Base-by-base conservation (phyloP, 805 yeast genomes). In the Peterozyma toletana region DNA sequence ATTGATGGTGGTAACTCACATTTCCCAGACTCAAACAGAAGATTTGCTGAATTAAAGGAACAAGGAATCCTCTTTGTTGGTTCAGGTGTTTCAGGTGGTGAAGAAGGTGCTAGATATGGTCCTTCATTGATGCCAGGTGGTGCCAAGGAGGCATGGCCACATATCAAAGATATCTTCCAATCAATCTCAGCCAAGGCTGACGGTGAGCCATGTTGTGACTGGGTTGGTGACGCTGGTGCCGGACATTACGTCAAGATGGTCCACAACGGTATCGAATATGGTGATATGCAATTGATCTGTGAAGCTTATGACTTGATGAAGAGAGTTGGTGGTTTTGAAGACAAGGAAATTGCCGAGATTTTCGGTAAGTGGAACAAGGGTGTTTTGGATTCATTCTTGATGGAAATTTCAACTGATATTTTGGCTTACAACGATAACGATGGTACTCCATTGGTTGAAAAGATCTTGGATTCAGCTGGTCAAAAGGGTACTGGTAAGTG, bases 71-170 rank as follows among this genome's bases (percentile, higher is more conserved):
- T 79, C 53, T 93, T 88, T 57, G 98, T 91, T 52, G 99, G 99
- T 62, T 90, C 96, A 50, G 99, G 99, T 85, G 98, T 93, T 53
- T 91, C 98, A 57, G 99, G 99, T 71, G 99, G 99, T 77, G 99
- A 91, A 74, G 99, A 91, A 69, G 99, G 99, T 78, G 99, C 99
- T 59, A 87, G 99, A 73, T 79, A 86, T 70, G 99, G 99, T 62
- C 99, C 99, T 51, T 90, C 98, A 51, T 78, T 91, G 69, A 91
- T 91, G 99, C 99, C 99, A 58, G 99, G 99, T 82, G 99, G 99
- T 66, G 86, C 88, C 64, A 78, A 74, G 57, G 96, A 86, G 60
- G 99, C 99, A 53, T 91, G 99, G 99, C 98, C 98, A 56, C 95
- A 87, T 72, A 86, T 91, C 64, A 91, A 91, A 82, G 83, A 80